Evolutionary conservation across 495 filamentous ascomycete genomes (phyloP).

Genomic region (Cladorrhinum samala): DNA sequence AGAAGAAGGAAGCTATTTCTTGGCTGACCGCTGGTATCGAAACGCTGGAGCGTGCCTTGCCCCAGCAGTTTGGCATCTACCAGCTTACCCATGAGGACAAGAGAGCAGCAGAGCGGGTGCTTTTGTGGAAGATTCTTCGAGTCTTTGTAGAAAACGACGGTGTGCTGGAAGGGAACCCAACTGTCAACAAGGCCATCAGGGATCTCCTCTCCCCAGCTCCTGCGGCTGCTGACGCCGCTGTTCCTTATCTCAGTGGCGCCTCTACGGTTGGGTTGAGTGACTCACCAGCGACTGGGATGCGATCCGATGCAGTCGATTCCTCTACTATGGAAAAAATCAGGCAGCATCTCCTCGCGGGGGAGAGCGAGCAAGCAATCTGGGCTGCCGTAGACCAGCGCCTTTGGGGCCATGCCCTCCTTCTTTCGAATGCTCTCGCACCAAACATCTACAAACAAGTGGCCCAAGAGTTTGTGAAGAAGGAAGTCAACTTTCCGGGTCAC

Average conservation of each 20-base stretch:
- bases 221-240: slow-evolving; percentile 18
- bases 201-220: slow-evolving; percentile 61
- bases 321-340: slow-evolving; percentile 63
- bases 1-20: slow-evolving; percentile 85
- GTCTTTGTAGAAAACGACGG: slow-evolving; percentile 85
- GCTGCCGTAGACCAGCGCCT: slow-evolving; percentile 85
- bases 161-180: slow-evolving; percentile 61
- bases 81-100: slow-evolving; percentile 48
- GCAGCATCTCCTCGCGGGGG: slow-evolving; percentile 64
- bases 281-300: slow-evolving; percentile 24
- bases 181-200: slow-evolving; percentile 67
- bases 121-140: slow-evolving; percentile 83
- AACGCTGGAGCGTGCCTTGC: slow-evolving; percentile 56
- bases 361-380: slow-evolving; percentile 91
- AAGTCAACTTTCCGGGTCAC: slow-evolving; percentile 70
- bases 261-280: slow-evolving; percentile 17
- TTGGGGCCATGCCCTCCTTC: slow-evolving; percentile 93
- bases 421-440: slow-evolving; percentile 69
- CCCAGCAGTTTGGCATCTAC: slow-evolving; percentile 42
- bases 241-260: slow-evolving; percentile 31
- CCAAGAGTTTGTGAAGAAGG: slow-evolving; percentile 87
- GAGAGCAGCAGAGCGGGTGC: slow-evolving; percentile 69
- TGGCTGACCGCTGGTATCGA: slow-evolving; percentile 78
- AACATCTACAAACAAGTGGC: slow-evolving; percentile 81
- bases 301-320: slow-evolving; percentile 59